A percentile compares a stretch with the other conserved stretches of the same genome.
These are phyloP conservation scores for Marasmius sp. DNA, from an alignment of 1,284 basidiomycete species.

Conservation along the genomic window DNA sequence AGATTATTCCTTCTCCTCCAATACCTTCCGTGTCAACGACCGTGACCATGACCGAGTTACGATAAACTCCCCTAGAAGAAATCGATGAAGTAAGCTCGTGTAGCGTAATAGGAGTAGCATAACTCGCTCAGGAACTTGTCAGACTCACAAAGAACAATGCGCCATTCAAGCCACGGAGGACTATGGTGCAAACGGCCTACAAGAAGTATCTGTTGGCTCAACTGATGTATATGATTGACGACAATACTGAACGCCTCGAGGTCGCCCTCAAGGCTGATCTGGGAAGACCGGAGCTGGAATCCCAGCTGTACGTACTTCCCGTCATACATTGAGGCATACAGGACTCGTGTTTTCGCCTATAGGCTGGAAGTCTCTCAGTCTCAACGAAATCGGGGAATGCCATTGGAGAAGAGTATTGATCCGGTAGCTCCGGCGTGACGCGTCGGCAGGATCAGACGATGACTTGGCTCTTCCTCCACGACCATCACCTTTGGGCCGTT, in stretches of 20 bases:
- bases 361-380: slow-evolving; percentile 56
- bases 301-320: slow-evolving; percentile 48
- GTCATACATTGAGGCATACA: not conserved
- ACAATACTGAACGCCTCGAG: slow-evolving; percentile 58
- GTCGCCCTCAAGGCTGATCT: slow-evolving; percentile 56
- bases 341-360: not conserved
- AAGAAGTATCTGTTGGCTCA: slow-evolving; percentile 68
- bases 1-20: no score
- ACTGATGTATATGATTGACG: slow-evolving; percentile 64
- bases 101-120: not conserved
- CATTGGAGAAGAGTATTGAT: no score
- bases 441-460: no score
- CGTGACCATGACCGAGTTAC: not conserved
- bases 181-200: slow-evolving; percentile 55
- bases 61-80: not conserved
- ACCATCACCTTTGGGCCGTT: no score
- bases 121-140: not conserved
- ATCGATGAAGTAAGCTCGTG: not conserved
- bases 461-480: no score
- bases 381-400: slow-evolving; percentile 64
- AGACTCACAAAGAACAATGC: slow-evolving; percentile 55
- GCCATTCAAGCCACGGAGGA: slow-evolving; percentile 58
- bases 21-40: no score
- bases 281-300: slow-evolving; percentile 54
- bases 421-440: no score